These are phyloP conservation scores for Globisporangium okanoganense DNA, from an alignment of 352 stramenopile genomes.

Conservation along the genomic window DNA sequence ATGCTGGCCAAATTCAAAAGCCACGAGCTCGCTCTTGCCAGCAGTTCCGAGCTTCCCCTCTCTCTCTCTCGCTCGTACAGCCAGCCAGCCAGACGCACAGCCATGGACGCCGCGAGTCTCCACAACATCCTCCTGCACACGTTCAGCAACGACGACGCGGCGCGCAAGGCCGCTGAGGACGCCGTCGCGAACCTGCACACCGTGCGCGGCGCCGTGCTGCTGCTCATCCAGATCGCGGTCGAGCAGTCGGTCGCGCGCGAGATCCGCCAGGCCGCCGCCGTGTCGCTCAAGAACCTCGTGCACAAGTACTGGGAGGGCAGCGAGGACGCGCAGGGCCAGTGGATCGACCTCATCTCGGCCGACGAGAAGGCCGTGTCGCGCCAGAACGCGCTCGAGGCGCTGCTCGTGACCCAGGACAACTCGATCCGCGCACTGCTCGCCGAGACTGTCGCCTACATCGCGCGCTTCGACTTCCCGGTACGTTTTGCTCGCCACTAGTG, in stretches of 20 bases:
- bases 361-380: constrained; percentile 62
- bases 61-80: not conserved
- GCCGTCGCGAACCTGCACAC: constrained; percentile 73
- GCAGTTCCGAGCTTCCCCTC: constrained; percentile 15
- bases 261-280: constrained; percentile 91
- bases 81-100: not conserved
- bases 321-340: constrained; percentile 72
- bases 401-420: constrained; percentile 89
- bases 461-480: constrained; percentile 94
- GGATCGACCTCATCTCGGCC: constrained; percentile 56
- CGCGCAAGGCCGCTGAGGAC: constrained; percentile 72
- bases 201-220: constrained; percentile 66
- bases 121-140: constrained; percentile 88
- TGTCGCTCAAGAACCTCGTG: constrained; percentile 96
- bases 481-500: constrained; percentile 1
- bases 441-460: constrained; percentile 93
- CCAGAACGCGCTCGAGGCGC: constrained; percentile 73
- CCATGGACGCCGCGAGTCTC: constrained; percentile 86
- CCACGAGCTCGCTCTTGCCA: constrained; percentile 3
- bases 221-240: constrained; percentile 81
- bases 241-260: constrained; percentile 66
- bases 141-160: constrained; percentile 73
- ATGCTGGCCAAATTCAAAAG: not conserved
- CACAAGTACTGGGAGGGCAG: constrained; percentile 91
- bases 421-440: constrained; percentile 90